Conservation (phyloP, 371 early-diverging fungal genomes). For the Mortierella sp. region DNA sequence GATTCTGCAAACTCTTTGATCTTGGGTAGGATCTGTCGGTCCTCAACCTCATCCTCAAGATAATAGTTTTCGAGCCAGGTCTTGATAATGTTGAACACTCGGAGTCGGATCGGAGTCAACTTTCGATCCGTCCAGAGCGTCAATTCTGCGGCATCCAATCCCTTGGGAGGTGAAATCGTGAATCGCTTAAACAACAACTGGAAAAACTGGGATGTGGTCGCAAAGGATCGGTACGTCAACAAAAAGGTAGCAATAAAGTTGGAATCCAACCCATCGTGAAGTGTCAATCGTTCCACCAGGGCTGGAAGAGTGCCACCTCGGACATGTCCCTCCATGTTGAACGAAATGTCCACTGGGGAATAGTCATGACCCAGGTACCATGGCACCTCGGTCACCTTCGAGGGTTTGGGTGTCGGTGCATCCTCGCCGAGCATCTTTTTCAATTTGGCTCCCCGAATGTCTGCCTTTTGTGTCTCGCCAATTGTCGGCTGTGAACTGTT, state of each 20-base stretch:
- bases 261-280: constrained; percentile 83
- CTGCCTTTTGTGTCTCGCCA: constrained; percentile 28
- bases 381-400: constrained; percentile 37
- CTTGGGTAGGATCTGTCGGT: constrained; percentile 66
- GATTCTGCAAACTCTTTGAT: constrained; percentile 73
- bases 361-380: constrained; percentile 88
- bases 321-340: constrained; percentile 83
- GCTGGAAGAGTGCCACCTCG: constrained; percentile 89
- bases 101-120: constrained; percentile 83
- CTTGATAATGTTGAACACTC: constrained; percentile 91
- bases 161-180: constrained; percentile 74
- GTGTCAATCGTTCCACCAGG: constrained; percentile 88
- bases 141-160: constrained; percentile 73
- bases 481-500: constrained; percentile 4
- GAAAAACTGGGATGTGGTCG: constrained; percentile 81
- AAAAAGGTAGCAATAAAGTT: constrained; percentile 85
- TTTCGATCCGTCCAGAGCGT: constrained; percentile 88
- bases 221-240: constrained; percentile 90
- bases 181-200: constrained; percentile 77
- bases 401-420: constrained; percentile 38
- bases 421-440: constrained; percentile 47
- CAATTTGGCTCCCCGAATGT: constrained; percentile 32
- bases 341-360: constrained; percentile 76
- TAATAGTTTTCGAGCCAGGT: constrained; percentile 92
- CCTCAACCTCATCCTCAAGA: constrained; percentile 78